Base-by-base conservation (phyloP, 2,329 filamentous ascomycete genomes). In the Penicillium sp. region DNA sequence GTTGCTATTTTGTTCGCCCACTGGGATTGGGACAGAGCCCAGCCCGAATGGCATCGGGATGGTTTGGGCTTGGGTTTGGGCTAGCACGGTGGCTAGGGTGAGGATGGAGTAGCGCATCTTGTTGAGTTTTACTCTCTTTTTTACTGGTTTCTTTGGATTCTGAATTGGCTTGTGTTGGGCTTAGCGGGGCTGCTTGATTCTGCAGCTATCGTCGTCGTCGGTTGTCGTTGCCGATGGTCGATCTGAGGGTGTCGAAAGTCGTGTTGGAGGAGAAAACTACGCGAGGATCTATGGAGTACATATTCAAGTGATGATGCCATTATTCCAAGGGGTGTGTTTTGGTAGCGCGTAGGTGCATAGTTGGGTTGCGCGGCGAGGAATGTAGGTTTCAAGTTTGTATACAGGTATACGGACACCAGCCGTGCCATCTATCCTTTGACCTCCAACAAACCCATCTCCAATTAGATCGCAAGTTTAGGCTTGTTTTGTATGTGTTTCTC, bases 41-140 rank as follows among this genome's bases (percentile, higher is more conserved):
- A 50, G 29, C 11, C 39, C 50, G 43, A 26, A 45, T 14, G 50
- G 39, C 50, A 53, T 53, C 14, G 50, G 50, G 21, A 53, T 13
- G 39, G 22, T 29, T 29, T 53, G 48, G n/a, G 58, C 58, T 19
- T 45, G 35, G 49, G 21, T 35, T 10, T 56, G 59, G 14, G 59
- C 63, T 13, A 68, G 50, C 14, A 61, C 50, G 42, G 60, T 57
- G 52, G 60, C 48, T 27, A 67, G 52, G 33, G 59, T 39, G 46
- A 65, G 46, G 21, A 63, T 22, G 10, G 57, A 37, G 21, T 60
- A 24, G 16, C 60, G 58, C 66, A 68, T 68, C 14, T 43, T 59
- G 43, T 9, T 39, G 16, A 7, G 3, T 19, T 19, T 19, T 13
- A 11, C 26, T 19, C 16, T 26, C 8, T 31, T 29, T 26, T 27